Evolutionary conservation across 441 rosid species (phyloP).

Genomic region (Gossypium davidsonii): DNA sequence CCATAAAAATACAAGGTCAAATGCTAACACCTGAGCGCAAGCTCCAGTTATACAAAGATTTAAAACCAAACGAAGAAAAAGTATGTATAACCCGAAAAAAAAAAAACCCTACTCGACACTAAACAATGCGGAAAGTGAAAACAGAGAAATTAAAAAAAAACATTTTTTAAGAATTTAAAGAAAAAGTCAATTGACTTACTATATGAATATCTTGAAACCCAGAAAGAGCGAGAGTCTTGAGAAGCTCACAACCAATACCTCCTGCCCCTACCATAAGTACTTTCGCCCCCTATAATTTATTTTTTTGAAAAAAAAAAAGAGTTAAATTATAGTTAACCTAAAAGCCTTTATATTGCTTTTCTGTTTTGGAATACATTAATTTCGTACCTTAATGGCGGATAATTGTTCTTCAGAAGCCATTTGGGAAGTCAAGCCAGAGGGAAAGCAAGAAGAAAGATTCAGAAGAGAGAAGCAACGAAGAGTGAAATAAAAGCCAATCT

Average conservation of each 20-base stretch:
- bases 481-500: constrained; percentile 12
- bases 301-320: background rate
- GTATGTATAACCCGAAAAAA: background rate
- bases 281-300: constrained; percentile 57
- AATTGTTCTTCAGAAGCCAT: constrained; percentile 52
- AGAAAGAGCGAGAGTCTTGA: constrained; percentile 90
- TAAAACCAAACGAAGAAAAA: background rate
- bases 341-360: background rate
- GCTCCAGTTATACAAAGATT: background rate
- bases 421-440: constrained; percentile 13
- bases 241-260: constrained; percentile 95
- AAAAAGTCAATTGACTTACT: constrained; percentile 38
- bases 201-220: constrained; percentile 88
- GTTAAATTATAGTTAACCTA: background rate
- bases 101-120: constrained; percentile 16
- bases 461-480: background rate
- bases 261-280: constrained; percentile 99
- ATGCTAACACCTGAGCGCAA: background rate
- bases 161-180: background rate
- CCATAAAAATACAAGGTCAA: background rate
- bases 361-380: background rate
- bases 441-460: constrained; percentile 1
- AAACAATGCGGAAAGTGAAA: background rate
- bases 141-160: constrained; percentile 1
- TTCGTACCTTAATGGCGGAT: constrained; percentile 51